These are phyloP conservation scores for Kockovaella imperatae DNA, from an alignment of 768 basidiomycete genomes.

Conservation along the genomic window DNA sequence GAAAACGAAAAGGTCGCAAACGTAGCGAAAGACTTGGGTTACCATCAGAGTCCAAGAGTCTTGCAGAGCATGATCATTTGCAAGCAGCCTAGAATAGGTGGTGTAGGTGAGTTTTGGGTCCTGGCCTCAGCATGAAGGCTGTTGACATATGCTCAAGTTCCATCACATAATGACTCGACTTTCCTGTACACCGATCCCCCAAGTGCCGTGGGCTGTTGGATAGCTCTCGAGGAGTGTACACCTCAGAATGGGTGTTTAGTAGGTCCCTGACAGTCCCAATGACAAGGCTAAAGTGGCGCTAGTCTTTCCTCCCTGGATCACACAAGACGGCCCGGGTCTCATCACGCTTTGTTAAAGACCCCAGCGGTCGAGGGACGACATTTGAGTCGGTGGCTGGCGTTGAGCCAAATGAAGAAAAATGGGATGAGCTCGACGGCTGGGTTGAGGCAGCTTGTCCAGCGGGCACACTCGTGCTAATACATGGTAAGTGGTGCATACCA, in stretches of 20 bases:
- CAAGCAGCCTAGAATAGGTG: constrained; percentile 88
- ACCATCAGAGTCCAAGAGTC: constrained; percentile 76
- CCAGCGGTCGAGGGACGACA: constrained; percentile 60
- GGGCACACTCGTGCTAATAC: constrained; percentile 90
- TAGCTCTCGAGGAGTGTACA: constrained; percentile 85
- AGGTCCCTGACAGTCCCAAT: constrained; percentile 1
- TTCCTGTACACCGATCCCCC: constrained; percentile 84
- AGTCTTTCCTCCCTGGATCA: constrained; percentile 61
- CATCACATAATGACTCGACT: constrained; percentile 83
- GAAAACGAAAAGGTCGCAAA: constrained; percentile 64
- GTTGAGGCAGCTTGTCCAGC: constrained; percentile 26
- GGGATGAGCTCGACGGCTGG: constrained; percentile 40
- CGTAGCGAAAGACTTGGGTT: constrained; percentile 68
- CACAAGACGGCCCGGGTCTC: constrained; percentile 66
- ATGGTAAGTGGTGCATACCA: constrained; percentile 53
- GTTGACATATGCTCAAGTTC: constrained; percentile 51
- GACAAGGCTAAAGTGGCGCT: neutral
- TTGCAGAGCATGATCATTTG: constrained; percentile 93
- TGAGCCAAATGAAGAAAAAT: constrained; percentile 31
- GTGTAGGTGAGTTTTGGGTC: constrained; percentile 57
- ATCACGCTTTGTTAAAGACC: constrained; percentile 76
- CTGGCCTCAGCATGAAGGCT: neutral
- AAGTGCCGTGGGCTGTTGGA: constrained; percentile 91
- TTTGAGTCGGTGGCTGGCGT: constrained; percentile 58
- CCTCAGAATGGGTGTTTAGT: constrained; percentile 43